Evolutionary conservation across 176 grass and related monocot genomes (phyloP), one percentile per base, ranked within the genome.

Genomic region (Poa pratensis): DNA sequence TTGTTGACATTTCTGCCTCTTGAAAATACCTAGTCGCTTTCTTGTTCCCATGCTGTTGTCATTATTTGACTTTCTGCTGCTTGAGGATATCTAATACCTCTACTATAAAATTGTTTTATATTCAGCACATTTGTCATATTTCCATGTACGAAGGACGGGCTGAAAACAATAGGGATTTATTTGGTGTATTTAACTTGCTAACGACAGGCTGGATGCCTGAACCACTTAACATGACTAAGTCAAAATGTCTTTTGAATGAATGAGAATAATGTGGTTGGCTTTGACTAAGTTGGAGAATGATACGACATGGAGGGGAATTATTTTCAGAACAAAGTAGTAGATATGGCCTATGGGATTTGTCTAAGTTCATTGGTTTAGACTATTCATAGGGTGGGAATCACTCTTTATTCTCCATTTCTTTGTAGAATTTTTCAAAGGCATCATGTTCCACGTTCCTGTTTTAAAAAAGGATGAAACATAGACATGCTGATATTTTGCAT

Each of bases 21-120:
- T 62, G 12, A 49, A 50, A n/a, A 61, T 78, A 60, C 45, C 35
- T 18, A 27, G 24, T 42, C 17, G 14, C 5, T 43, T 3, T 34
- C 9, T 5, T 30, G 59, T 28, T 58, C 32, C 30, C 26, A 43
- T 71, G 34, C 46, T 39, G 68, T 45, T 82, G 76, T 48, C 58
- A 67, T 43, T 32, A 22, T 71, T 23, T 85, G 69, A 59, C 59
- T 76, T 69, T 85, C 26, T 82, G 80, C n/a, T 59, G n/a, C 50
- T 40, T 52, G 23, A 18, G 18, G 45, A 45, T 79, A 60, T 79
- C n/a, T 11, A 62, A 62, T 42, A 62, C n/a, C 39, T 62, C 14
- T 15, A 24, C 14, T 48, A 24, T 24, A 88, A 34, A 23, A 43
- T 68, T 88, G 1, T 20, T 79, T 30, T 79, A 23, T 3, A 73